Percentiles rank a stretch among this genome's conserved stretches.
These are phyloP conservation scores for Inga leiocalycina DNA, from an alignment of 306 rosid genomes.

Conservation along the genomic window DNA sequence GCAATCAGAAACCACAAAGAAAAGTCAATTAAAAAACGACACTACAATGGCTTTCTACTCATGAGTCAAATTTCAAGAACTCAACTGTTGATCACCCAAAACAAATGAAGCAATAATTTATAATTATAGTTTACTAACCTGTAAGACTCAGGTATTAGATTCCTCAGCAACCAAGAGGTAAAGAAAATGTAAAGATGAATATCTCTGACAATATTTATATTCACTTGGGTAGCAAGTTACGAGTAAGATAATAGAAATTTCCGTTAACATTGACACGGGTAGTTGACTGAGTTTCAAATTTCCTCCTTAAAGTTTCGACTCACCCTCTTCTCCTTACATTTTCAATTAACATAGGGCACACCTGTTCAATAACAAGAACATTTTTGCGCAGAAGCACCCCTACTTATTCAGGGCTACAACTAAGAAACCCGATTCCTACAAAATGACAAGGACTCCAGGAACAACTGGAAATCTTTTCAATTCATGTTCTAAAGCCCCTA, in stretches of 20 bases:
- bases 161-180: not conserved
- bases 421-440: not conserved
- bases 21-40: not conserved
- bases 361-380: slow-evolving; percentile 11
- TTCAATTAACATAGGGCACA: not conserved
- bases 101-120: not conserved
- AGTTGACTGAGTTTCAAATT: not conserved
- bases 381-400: not conserved
- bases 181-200: not conserved
- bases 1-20: not conserved
- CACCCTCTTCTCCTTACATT: not conserved
- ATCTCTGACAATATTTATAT: not conserved
- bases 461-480: not conserved
- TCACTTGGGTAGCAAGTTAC: not conserved
- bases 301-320: not conserved
- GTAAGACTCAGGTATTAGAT: not conserved
- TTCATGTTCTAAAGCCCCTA: not conserved
- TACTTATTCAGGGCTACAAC: not conserved
- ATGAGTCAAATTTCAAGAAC: not conserved
- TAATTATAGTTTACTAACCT: not conserved
- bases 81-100: not conserved
- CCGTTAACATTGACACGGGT: not conserved
- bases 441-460: not conserved
- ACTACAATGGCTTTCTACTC: too few relatives aligned
- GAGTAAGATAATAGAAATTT: not conserved